Percentiles rank a stretch among this genome's conserved stretches.
These are phyloP conservation scores for Neurospora tetraspora DNA, from an alignment of 495 filamentous ascomycete species.

Conservation along the genomic window DNA sequence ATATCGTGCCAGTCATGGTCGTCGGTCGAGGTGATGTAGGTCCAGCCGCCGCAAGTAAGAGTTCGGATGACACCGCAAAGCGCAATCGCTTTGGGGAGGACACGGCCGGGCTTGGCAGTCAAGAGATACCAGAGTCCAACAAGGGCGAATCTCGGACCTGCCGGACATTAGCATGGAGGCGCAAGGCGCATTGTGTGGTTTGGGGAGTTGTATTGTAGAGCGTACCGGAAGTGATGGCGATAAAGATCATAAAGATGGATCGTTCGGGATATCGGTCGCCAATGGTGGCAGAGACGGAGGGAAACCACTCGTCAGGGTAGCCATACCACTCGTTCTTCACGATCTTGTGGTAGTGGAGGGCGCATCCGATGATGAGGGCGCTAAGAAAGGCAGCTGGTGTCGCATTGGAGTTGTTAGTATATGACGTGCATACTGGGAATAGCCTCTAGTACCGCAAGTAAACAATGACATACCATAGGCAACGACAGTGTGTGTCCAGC, in stretches of 20 bases:
- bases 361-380: conserved; percentile 75
- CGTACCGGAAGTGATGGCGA: conserved; percentile 84
- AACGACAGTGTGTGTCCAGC: conserved; percentile 73
- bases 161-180: neutral
- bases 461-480: conserved; percentile 55
- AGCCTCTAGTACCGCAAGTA: neutral
- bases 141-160: conserved; percentile 82
- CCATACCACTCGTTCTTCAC: conserved; percentile 96
- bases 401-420: conserved; percentile 1
- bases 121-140: conserved; percentile 90
- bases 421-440: neutral
- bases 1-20: conserved; percentile 99
- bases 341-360: conserved; percentile 90
- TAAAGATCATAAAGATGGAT: conserved; percentile 93
- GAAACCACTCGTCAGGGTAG: conserved; percentile 98
- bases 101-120: conserved; percentile 61
- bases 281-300: conserved; percentile 97
- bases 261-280: conserved; percentile 96
- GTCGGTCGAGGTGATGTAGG: conserved; percentile 96
- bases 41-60: conserved; percentile 95
- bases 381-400: conserved; percentile 72
- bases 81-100: conserved; percentile 73
- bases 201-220: neutral
- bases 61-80: conserved; percentile 77
- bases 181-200: neutral